Evolutionary conservation across 345 rosid species (phyloP), one percentile per base, ranked within the genome.

Genomic region (Acer saccharum): DNA sequence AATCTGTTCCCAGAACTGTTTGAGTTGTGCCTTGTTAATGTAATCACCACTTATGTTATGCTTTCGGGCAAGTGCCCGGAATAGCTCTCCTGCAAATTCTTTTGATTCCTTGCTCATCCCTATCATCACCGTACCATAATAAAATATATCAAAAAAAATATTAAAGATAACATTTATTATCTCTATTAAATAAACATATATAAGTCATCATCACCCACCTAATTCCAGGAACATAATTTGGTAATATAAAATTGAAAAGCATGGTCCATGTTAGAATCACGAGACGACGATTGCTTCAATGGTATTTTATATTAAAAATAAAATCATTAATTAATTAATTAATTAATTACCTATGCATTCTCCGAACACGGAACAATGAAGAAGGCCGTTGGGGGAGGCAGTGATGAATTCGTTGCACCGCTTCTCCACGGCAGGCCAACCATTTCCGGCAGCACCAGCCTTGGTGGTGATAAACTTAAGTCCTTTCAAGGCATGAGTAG

Each of bases 101-200:
- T 93, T 90, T 0, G 98, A 95, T 25, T 94, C 93, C 75, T 84
- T 89, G 79, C 89, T 93, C 97, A 93, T 93, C 11, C 98, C 98
- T 93, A 79, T 18, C 23, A 7, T 29, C 74, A 60, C 9, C 64
- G 39, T 32, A 35, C 6, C 39, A 35, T 35, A 35, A 35, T 35
- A 35, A 35, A 35, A 35, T 4, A 35, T 35, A 35, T 35, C 39
- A 35, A 35, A 35, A 29, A 29, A 35, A 4, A 35, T 35, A 35
- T 4, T 4, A 4, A 35, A 35, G 39, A 35, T 35, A 35, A 35
- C 39, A 35, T 35, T 35, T 35, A 35, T 35, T 35, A 35, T 35
- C 39, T 35, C 39, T 35, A 57, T 17, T 7, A 20, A 57, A 43
- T 6, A 77, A 43, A 17, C n/a, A n/a, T n/a, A n/a, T n/a, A n/a